phyloP scores from a whole-genome alignment of 257 asterid genomes.

The Nicotiana obtusifolia region DNA sequence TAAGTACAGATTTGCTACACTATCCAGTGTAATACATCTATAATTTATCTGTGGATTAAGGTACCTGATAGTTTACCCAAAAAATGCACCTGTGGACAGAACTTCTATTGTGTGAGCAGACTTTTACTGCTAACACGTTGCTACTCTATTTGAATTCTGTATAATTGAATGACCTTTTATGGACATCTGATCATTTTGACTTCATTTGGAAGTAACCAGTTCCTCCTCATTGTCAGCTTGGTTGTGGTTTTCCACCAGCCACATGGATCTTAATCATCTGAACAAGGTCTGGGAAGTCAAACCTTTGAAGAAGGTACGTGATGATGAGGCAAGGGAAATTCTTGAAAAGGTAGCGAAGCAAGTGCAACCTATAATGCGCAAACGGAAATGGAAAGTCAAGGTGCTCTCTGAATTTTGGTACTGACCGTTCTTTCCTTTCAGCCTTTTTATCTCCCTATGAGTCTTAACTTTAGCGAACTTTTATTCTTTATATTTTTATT shows the following conservation, averaged over 20 bases:
- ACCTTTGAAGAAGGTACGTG: slow-evolving; percentile 56
- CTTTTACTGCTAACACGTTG: background rate
- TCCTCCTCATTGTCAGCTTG: slow-evolving; percentile 6
- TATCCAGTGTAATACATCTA: background rate
- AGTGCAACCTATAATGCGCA: slow-evolving; percentile 81
- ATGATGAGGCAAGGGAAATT: slow-evolving; percentile 69
- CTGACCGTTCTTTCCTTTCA: background rate
- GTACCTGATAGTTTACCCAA: background rate
- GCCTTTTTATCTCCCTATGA: background rate
- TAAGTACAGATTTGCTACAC: background rate
- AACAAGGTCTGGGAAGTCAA: slow-evolving; percentile 84
- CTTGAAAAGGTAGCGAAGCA: slow-evolving; percentile 76
- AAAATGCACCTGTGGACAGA: background rate
- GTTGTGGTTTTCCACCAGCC: slow-evolving; percentile 18
- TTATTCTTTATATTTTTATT: background rate
- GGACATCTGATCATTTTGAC: background rate
- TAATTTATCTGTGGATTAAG: background rate
- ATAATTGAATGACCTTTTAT: background rate
- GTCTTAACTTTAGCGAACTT: background rate
- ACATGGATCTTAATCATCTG: slow-evolving; percentile 70
- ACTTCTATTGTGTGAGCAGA: background rate
- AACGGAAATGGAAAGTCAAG: slow-evolving; percentile 71
- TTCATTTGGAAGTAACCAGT: background rate
- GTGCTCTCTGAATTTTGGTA: slow-evolving; percentile 81
- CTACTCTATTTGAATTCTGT: background rate